Base-by-base conservation (phyloP, 148 eudicot genomes). In the Polygonum maritimum region DNA sequence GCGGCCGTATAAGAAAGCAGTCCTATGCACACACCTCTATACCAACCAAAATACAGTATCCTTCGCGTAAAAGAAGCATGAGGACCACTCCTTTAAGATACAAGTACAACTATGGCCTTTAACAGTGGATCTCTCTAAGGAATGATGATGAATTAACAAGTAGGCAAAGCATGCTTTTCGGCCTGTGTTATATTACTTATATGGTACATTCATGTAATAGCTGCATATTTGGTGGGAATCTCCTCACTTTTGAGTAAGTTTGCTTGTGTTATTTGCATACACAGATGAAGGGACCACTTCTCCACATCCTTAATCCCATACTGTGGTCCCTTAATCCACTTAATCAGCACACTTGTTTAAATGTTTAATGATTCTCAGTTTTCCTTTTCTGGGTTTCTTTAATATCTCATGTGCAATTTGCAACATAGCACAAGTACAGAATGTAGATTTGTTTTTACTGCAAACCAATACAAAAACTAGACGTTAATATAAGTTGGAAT, bases 251-350 rank as follows among this genome's bases (percentile, higher is more conserved):
- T 72, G 16, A 41, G 26, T 19, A 44, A 72, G 35, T 45, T 72
- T 45, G 33, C 75, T 21, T 48, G 54, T 72, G 75, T 72, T 72
- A 44, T 26, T 47, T 71, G 14, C 35, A n/a, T 19, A 63, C 4
- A n/a, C 38, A 63, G 69, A 22, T 63, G 69, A 63, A 71, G 52
- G 75, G 75, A 72, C 75, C 75, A 72, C 75, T 21, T 72, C 7
- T 72, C 75, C 75, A 72, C 36, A 72, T n/a, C 54, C 75, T 72
- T 72, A 41, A 48, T 72, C 49, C 75, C 75, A 41, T 72, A 72
- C 75, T 45, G 54, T 72, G 75, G 49, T 72, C 75, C 75, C 11
- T 72, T 33, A 21, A 21, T 72, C 49, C 15, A 11, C 21, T 72
- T 44, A 72, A 72, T 19, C 21, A 67, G 45, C 71, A 67, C 44